Evolutionary conservation across 2,329 filamentous ascomycete species (phyloP), one percentile per base, ranked within the genome.

Genomic region (Apiospora pterosperma): DNA sequence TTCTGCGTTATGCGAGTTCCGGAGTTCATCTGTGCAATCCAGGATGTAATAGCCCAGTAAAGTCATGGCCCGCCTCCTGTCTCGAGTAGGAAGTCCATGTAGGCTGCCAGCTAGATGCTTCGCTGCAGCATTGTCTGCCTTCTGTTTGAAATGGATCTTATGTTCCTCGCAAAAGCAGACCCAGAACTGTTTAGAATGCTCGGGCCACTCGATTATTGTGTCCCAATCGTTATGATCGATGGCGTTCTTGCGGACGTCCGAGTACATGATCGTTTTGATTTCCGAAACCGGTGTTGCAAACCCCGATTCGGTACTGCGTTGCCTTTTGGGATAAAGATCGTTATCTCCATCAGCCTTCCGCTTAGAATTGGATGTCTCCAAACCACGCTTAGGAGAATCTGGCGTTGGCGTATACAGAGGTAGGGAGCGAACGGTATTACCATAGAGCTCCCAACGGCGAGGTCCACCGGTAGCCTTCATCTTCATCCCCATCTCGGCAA

Each of bases 121-220:
- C 0, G 77, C 77, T 1, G 78, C 78, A 21, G 78, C 79, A 7
- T 66, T 62, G 1, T 79, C 64, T 0, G 78, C 74, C 38, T 75
- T 73, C 12, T 64, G 64, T 12, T 71, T 76, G 65, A 81, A 80
- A 28, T 77, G 76, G 8, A 78, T 69, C 0, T 66, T 62, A 21
- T 81, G 78, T 61, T 78, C 72, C 38, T 79, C 76, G 68, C 79
- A 81, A 62, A 74, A 76, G 2, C 79, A 64, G 6, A 81, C 78
- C 62, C 78, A 81, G 68, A 71, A 80, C 5, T 72, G 63, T 0
- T 67, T 64, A 7, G 69, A 73, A 12, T 64, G 63, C 0, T 25
- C 5, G 1, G 75, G 75, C 63, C 70, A 77, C 65, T 78, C 69
- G 6, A 74, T 68, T 11, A 66, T 66, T 6, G 72, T 68, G 63